Evolutionary conservation across 352 stramenopile genomes (phyloP), one percentile per base, ranked within the genome.

Genomic region (Peronospora belbahrii): DNA sequence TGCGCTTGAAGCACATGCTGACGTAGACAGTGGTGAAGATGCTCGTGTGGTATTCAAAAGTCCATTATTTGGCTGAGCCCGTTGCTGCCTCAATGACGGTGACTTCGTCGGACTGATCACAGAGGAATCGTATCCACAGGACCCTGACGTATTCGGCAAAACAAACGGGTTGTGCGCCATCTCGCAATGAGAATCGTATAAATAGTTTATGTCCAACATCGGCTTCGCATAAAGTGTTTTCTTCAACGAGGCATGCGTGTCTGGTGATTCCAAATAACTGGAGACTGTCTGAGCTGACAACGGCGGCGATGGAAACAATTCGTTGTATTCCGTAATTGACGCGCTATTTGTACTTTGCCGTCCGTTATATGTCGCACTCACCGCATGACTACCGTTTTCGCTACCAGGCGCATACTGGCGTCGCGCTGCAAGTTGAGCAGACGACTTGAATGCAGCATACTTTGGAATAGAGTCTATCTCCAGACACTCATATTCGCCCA

Each of bases 401-500:
- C 6, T 49, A 18, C 47, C 20, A 34, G 30, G 19, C 17, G 51
- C 28, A 18, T 48, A 55, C 24, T 68, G 48, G 11, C 48, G 59
- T n/a, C 59, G 50, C 3, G 59, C 42, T 17, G 52, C 58, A 0
- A 59, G 44, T 37, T 67, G 45, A 49, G 64, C 37, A 18, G 71
- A 76, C 5, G 74, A 67, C 57, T 80, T 83, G 48, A 86, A 86
- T 0, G 72, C 75, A 2, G 71, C 67, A 51, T 88, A 86, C 25
- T 85, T 77, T 2, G 76, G 76, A 39, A 88, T 88, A 6, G 76
- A 77, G 19, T 82, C 67, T 38, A 84, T 70, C 3, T 86, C 74
- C 20, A 88, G 52, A 30, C 76, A 88, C 43, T 88, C 76, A 33
- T 85, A 88, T 22, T 83, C 76, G 6, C 57, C 57, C 23, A 88